phyloP scores from a whole-genome alignment of 1,139 yeast species.

The Hansenula lynferdii region DNA sequence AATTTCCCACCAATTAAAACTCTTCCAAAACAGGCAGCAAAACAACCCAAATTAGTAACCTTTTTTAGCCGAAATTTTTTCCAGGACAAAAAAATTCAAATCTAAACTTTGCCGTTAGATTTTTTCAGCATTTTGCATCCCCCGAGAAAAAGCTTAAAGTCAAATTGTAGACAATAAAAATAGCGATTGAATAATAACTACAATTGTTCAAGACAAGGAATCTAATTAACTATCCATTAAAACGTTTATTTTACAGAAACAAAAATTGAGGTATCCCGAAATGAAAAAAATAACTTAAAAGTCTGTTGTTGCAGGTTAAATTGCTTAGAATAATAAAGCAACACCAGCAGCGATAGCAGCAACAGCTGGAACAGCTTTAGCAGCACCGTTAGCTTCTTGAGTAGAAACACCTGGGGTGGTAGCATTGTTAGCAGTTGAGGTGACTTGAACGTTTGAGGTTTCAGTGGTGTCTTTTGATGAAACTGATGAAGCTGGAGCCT shows the following conservation, averaged over 20 bases:
- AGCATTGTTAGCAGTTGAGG: constrained; percentile 9
- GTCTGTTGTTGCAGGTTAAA: background rate
- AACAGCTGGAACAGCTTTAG: constrained; percentile 24
- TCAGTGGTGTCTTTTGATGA: constrained; percentile 8
- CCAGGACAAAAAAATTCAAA: no score
- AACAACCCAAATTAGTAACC: no score
- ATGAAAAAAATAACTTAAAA: background rate
- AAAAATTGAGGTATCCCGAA: constrained; percentile 1
- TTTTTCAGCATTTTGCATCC: no score
- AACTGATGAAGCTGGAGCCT: constrained; percentile 7
- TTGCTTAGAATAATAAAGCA: constrained; percentile 24
- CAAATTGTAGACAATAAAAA: no score
- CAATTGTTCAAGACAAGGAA: background rate
- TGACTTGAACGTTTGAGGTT: constrained; percentile 6
- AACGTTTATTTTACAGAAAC: constrained; percentile 3
- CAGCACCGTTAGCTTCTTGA: constrained; percentile 22
- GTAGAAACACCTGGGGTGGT: constrained; percentile 17
- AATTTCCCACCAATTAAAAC: no score
- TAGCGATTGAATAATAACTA: background rate
- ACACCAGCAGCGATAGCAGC: constrained; percentile 27
- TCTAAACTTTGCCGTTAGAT: no score
- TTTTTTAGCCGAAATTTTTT: no score
- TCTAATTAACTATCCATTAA: constrained; percentile 2
- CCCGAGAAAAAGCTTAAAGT: no score
- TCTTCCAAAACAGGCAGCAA: no score